Conservation (phyloP, 169 alveolate genomes). For the Plasmodium vinckei region DNA sequence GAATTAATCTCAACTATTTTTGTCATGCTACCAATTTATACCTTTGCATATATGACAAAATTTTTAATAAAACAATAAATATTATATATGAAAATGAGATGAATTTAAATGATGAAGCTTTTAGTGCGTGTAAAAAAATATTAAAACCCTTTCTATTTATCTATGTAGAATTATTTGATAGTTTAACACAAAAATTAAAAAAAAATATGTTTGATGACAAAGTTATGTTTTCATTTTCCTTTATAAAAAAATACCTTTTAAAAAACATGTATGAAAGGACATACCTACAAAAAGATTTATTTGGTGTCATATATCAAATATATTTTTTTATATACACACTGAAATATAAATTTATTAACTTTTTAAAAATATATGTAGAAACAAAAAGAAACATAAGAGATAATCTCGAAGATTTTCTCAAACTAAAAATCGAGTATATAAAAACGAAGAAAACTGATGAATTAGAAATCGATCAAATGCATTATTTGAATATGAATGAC, state of each 20-base stretch:
- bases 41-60: constrained; percentile 49
- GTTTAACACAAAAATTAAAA: constrained; percentile 24
- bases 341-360: constrained; percentile 44
- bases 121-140: constrained; percentile 27
- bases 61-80: constrained; percentile 54
- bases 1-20: constrained; percentile 30
- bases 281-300: constrained; percentile 57
- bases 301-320: constrained; percentile 63
- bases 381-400: constrained; percentile 53
- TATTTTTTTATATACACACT: constrained; percentile 43
- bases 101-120: constrained; percentile 64
- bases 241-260: constrained; percentile 68
- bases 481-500: constrained; percentile 8
- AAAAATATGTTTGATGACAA: constrained; percentile 27
- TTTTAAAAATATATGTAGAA: constrained; percentile 5
- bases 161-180: constrained; percentile 51
- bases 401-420: constrained; percentile 25
- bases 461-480: neutral
- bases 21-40: constrained; percentile 23
- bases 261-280: constrained; percentile 60
- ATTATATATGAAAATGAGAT: constrained; percentile 66
- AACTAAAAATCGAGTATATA: constrained; percentile 25
- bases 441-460: neutral
- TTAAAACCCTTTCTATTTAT: constrained; percentile 66
- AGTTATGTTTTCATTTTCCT: constrained; percentile 30